Percentiles rank a stretch among this genome's conserved stretches.
Conservation (phyloP, 768 basidiomycete species). For the Boletus edulis region DNA sequence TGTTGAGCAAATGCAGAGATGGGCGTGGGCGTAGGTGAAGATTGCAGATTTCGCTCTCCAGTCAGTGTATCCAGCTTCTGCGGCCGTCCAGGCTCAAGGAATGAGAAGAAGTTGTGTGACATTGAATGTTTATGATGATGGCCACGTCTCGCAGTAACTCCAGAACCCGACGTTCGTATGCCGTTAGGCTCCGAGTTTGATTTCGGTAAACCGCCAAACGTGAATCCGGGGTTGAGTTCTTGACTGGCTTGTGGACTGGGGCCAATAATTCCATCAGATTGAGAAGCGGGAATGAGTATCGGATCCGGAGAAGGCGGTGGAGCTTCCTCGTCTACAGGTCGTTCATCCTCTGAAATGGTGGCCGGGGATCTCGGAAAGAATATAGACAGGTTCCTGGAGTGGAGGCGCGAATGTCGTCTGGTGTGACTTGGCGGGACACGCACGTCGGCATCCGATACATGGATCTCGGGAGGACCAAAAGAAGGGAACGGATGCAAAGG, state of each 20-base stretch:
- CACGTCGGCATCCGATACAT: constrained; percentile 12
- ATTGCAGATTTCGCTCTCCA: constrained; percentile 42
- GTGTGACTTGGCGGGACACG: constrained; percentile 25
- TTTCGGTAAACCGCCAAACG: constrained; percentile 54
- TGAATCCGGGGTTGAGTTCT: constrained; percentile 56
- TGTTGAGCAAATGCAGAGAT: constrained; percentile 68
- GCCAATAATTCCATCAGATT: constrained; percentile 26
- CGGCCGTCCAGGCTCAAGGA: constrained; percentile 71
- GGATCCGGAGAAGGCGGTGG: constrained; percentile 46
- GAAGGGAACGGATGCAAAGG: constrained; percentile 27
- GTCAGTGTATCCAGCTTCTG: constrained; percentile 5
- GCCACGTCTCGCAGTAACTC: constrained; percentile 45
- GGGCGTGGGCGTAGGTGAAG: constrained; percentile 58
- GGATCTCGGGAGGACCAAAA: constrained; percentile 16
- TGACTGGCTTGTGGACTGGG: constrained; percentile 30
- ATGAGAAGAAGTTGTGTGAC: constrained; percentile 94
- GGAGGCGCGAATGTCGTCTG: constrained; percentile 67
- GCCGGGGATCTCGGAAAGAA: constrained; percentile 78
- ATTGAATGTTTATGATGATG: constrained; percentile 94
- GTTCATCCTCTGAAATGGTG: constrained; percentile 67
- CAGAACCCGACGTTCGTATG: constrained; percentile 13
- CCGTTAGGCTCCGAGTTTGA: constrained; percentile 20
- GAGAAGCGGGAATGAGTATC: constrained; percentile 41
- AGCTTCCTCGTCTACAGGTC: constrained; percentile 44
- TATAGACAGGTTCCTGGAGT: constrained; percentile 88